Percentiles rank a stretch among this genome's conserved stretches.
Evolutionary conservation across 1,139 yeast species (phyloP).

Genomic region (Scheffersomyces quercinus): DNA sequence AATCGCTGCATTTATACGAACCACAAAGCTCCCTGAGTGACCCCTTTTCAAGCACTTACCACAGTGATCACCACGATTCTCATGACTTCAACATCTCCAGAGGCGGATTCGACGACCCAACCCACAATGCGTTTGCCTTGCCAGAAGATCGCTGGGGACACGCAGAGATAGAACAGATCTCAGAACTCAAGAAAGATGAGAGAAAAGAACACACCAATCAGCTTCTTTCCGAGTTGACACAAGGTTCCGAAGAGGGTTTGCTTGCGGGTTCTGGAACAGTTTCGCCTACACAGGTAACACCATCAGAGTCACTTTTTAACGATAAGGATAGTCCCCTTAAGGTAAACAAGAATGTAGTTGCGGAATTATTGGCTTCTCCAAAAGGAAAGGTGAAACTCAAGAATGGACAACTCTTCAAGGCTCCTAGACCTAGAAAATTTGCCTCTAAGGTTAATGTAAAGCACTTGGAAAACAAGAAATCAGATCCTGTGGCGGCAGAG

Average conservation of each 20-base stretch:
- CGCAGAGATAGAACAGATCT: conserved; percentile 33
- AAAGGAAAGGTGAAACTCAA: conserved; percentile 18
- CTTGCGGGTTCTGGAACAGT: conserved; percentile 17
- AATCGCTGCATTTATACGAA: conserved; percentile 4
- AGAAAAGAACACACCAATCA: conserved; percentile 37
- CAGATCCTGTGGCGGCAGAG: background rate
- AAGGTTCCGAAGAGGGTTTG: conserved; percentile 27
- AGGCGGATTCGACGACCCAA: background rate
- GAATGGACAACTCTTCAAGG: conserved; percentile 31
- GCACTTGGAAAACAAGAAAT: conserved; percentile 22
- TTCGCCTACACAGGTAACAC: conserved; percentile 20
- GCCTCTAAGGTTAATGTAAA: conserved; percentile 31
- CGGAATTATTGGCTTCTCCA: conserved; percentile 5
- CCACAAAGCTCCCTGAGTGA: conserved; percentile 4
- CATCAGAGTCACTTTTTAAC: conserved; percentile 33
- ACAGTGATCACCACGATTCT: conserved; percentile 13
- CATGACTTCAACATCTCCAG: background rate
- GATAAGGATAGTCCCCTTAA: conserved; percentile 37
- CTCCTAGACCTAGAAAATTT: conserved; percentile 46
- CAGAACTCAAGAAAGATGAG: conserved; percentile 35
- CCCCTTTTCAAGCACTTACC: conserved; percentile 6
- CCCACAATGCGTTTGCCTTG: background rate
- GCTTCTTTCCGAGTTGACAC: conserved; percentile 38
- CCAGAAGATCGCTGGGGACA: conserved; percentile 7
- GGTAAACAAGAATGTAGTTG: conserved; percentile 1